phyloP scores from a whole-genome alignment of 345 rosid species.

The Dimocarpus longan region DNA sequence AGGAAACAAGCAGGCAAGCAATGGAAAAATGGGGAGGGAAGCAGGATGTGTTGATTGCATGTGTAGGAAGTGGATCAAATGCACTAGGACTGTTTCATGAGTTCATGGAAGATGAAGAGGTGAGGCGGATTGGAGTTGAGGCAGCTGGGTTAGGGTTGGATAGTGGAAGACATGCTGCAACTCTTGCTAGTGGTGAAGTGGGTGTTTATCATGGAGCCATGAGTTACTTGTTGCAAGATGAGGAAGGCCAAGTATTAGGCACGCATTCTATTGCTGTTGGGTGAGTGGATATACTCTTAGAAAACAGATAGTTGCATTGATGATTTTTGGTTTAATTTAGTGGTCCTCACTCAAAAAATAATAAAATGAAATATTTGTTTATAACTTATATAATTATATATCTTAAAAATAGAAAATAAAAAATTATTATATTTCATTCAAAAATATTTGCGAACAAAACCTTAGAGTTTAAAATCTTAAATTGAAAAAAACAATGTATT shows the following conservation, averaged over 20 bases:
- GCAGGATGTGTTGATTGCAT: slow-evolving; percentile 80
- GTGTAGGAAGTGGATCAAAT: slow-evolving; percentile 84
- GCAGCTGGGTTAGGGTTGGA: slow-evolving; percentile 83
- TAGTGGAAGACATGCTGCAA: slow-evolving; percentile 77
- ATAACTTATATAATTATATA: no score
- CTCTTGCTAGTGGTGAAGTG: slow-evolving; percentile 71
- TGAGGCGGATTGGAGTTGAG: slow-evolving; percentile 77
- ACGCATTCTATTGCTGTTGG: slow-evolving; percentile 73
- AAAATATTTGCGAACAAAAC: no score
- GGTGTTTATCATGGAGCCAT: slow-evolving; percentile 89
- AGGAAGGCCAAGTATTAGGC: slow-evolving; percentile 62
- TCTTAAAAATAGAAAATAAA: no score
- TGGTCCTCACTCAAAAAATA: no score
- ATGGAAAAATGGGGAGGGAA: slow-evolving; percentile 82
- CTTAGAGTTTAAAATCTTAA: no score
- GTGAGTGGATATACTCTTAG: slow-evolving; percentile 32
- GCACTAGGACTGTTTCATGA: slow-evolving; percentile 84
- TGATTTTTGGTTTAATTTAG: no score
- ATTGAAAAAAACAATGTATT: no score
- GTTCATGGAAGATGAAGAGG: slow-evolving; percentile 60
- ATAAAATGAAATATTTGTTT: no score
- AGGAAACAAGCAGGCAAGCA: slow-evolving; percentile 80
- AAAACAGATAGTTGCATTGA: no score
- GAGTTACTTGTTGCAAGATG: slow-evolving; percentile 77
- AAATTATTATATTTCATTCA: no score